A percentile compares a stretch with the other conserved stretches of the same genome.
These are phyloP conservation scores for Syncephalastrum contaminatum DNA, from an alignment of 371 early-diverging fungal species.

Conservation along the genomic window DNA sequence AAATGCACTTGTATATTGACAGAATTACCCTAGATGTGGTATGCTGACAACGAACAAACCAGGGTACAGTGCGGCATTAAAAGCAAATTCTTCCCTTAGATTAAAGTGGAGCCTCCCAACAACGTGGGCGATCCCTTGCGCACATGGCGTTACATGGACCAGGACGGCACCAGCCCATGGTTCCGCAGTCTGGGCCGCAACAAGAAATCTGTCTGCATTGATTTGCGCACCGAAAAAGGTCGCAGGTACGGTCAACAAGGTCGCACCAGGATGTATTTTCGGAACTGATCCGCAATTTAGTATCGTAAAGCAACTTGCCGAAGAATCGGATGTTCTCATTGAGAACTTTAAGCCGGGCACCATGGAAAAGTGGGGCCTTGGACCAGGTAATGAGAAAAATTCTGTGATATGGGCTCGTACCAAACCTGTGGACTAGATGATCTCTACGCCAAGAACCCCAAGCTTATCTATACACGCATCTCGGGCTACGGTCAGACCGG, in stretches of 20 bases:
- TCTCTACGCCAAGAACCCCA: constrained; percentile 39
- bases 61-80: background rate
- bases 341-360: constrained; percentile 62
- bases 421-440: constrained; percentile 25
- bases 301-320: constrained; percentile 43
- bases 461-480: constrained; percentile 52
- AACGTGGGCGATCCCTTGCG: constrained; percentile 53
- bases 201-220: constrained; percentile 56
- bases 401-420: background rate
- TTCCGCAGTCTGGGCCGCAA: constrained; percentile 52
- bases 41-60: background rate
- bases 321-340: constrained; percentile 51
- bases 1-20: background rate
- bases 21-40: constrained; percentile 10
- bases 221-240: constrained; percentile 47
- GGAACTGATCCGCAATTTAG: constrained; percentile 13
- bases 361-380: constrained; percentile 64
- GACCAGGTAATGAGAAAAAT: constrained; percentile 37
- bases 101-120: constrained; percentile 56
- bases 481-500: constrained; percentile 60
- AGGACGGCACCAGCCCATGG: constrained; percentile 54
- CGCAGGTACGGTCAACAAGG: constrained; percentile 27
- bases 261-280: background rate
- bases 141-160: constrained; percentile 49
- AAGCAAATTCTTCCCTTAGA: constrained; percentile 18